These are phyloP conservation scores for Mycena capillaripes DNA, from an alignment of 768 basidiomycete genomes.

Conservation along the genomic window DNA sequence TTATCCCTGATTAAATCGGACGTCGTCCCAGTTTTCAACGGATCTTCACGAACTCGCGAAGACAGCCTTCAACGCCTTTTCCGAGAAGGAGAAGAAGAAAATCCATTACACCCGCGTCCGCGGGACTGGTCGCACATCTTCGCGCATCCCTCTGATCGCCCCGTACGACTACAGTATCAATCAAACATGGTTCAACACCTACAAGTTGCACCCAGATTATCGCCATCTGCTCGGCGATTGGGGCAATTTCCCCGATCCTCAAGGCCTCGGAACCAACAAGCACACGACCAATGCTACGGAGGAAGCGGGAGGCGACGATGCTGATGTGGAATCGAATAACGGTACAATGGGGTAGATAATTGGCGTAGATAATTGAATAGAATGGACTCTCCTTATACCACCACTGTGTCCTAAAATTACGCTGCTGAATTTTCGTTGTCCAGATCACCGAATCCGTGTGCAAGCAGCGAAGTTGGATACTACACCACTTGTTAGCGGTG, in stretches of 20 bases:
- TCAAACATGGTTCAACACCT: background rate
- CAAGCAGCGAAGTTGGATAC: background rate
- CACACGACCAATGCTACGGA: background rate
- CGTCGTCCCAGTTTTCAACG: no score
- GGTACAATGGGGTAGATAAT: no score
- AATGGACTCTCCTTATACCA: background rate
- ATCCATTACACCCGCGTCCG: background rate
- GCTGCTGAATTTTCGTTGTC: background rate
- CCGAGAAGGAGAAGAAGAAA: background rate
- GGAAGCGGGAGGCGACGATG: background rate
- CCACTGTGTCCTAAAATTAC: background rate
- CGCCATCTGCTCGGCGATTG: background rate
- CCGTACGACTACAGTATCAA: background rate
- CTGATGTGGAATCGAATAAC: background rate
- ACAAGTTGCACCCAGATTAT: background rate
- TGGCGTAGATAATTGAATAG: background rate
- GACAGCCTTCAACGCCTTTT: no score
- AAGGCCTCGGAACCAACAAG: background rate
- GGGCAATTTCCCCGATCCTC: background rate
- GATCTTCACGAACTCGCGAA: no score
- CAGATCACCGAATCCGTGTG: background rate
- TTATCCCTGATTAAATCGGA: no score
- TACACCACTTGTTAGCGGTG: background rate
- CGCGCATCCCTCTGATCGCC: background rate
- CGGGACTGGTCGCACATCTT: background rate